Evolutionary conservation across 2,329 filamentous ascomycete genomes (phyloP), one percentile per base, ranked within the genome.

Genomic region (Tolypocladium ovalisporum): DNA sequence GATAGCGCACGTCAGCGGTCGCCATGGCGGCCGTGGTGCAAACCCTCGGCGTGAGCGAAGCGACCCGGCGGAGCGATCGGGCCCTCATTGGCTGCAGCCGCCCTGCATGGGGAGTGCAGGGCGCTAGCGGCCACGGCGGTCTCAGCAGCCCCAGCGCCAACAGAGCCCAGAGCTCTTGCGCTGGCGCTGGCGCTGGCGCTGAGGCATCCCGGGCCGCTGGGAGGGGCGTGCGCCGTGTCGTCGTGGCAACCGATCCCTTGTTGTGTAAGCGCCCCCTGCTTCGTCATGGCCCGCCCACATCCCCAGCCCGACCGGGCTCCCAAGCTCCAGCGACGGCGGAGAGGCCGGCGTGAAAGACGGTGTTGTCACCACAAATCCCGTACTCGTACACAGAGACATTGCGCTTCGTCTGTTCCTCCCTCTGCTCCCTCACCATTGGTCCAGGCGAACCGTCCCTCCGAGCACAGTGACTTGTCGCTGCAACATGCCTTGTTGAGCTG

Each of bases 181-280:
- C 51, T 40, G 37, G 17, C 2, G 37, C 51, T 40, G 37, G 17
- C 2, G 37, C 37, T 40, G 4, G 37, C 37, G 36, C 36, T 17
- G 36, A 17, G 36, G 13, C 4, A 34, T 9, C 32, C n/a, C n/a
- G n/a, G 32, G 32, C 32, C 9, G 5, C 9, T 17, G 6, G 8
- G 27, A 15, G 49, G 44, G 27, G 17, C 9, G 47, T 51, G 27
- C 27, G 42, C 53, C 6, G n/a, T 17, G 55, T 56, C 36, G 55
- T 47, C 57, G 55, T 61, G 59, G 59, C 60, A 63, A 64, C 63
- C 34, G 19, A 42, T 55, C 36, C 36, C 62, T 59, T 63, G 62
- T 64, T 64, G 60, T 61, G 55, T 54, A 51, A 42, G 39, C 40
- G n/a, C n/a, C 56, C 54, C 58, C 29, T 35, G 54, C 40, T 54